Base-by-base conservation (phyloP, 768 basidiomycete species). In the Hemileccinum impolitum region DNA sequence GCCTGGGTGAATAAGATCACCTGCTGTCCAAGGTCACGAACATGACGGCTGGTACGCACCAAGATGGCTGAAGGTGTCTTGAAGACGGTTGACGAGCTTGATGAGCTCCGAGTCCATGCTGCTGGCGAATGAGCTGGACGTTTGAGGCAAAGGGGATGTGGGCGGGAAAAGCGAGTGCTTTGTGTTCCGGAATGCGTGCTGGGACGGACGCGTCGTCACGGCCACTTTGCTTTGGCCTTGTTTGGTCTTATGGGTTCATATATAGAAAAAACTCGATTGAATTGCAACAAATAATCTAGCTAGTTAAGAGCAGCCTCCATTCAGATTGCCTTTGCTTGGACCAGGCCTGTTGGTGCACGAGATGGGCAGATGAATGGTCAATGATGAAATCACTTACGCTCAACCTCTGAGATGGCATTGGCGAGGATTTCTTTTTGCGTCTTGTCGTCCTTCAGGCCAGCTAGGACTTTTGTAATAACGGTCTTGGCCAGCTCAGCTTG, bases 21-120 rank as follows among this genome's bases (percentile, higher is more conserved):
- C 48, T 38, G 19, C 25, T 42, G 55, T 44, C 37, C 51, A 45
- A 19, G 35, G 4, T 31, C 14, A 40, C 21, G 26, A 40, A 43
- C 14, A 51, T 40, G 58, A 47, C 18, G 17, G 6, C 28, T 43
- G 32, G 44, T 43, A 72, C 86, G 58, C 57, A 90, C 90, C 90
- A 44, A 93, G 79, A 61, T 92, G 91, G 69, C 75, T 80, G 72
- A 93, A 93, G 49, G 90, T 93, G 61, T 93, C 91, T 72, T 97
- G 94, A 47, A 97, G 84, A 72, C 85, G 89, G 75, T 96, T 96
- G 38, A 97, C 94, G 13, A 95, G 81, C 60, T 86, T 85, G 56
- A 97, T 97, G 53, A 97, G 83, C 67, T 95, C 91, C 36, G 87
- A 82, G 69, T 97, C 94, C 94, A 97, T 97, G 54, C 18, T 65